Conservation (phyloP, 441 rosid species). For the Syzygium malaccense region DNA sequence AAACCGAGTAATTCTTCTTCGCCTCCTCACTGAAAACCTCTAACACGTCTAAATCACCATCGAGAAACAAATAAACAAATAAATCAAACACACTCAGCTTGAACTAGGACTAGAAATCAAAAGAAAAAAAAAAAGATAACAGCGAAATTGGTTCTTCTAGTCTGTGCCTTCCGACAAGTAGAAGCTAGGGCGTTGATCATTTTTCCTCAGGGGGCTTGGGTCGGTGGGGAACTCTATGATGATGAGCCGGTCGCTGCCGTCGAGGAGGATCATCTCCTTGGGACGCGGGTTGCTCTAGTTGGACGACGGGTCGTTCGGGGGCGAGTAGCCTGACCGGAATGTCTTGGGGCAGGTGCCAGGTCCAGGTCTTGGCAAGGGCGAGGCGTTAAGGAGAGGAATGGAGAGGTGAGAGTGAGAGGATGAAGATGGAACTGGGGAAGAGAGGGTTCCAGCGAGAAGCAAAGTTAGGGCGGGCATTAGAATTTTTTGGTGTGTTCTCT, state of each 20-base stretch:
- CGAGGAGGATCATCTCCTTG: conserved; percentile 76
- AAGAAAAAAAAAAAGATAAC: neutral
- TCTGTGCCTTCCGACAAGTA: conserved; percentile 53
- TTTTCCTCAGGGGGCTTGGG: conserved; percentile 61
- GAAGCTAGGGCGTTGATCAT: conserved; percentile 60
- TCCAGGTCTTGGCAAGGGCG: too few species aligned
- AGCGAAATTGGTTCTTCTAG: neutral
- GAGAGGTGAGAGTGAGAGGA: conserved; percentile 37
- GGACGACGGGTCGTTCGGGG: conserved; percentile 82
- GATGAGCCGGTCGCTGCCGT: conserved; percentile 91
- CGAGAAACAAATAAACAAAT: neutral
- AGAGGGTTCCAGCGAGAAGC: conserved; percentile 21
- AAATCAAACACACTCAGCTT: neutral
- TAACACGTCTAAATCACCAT: neutral
- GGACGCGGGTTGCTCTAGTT: conserved; percentile 88
- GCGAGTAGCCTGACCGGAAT: conserved; percentile 51
- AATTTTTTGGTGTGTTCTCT: too few species aligned
- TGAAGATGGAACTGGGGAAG: conserved; percentile 11
- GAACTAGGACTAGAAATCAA: neutral
- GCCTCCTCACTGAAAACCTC: conserved; percentile 66
- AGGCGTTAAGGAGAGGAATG: conserved; percentile 14
- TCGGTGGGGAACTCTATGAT: conserved; percentile 76
- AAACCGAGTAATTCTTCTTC: conserved; percentile 87
- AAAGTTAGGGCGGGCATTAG: conserved; percentile 12
- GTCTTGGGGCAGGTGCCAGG: too few species aligned